Percentiles rank a stretch among this genome's conserved stretches.
phyloP scores from a whole-genome alignment of 768 basidiomycete genomes.

The Tulasnella sp. region DNA sequence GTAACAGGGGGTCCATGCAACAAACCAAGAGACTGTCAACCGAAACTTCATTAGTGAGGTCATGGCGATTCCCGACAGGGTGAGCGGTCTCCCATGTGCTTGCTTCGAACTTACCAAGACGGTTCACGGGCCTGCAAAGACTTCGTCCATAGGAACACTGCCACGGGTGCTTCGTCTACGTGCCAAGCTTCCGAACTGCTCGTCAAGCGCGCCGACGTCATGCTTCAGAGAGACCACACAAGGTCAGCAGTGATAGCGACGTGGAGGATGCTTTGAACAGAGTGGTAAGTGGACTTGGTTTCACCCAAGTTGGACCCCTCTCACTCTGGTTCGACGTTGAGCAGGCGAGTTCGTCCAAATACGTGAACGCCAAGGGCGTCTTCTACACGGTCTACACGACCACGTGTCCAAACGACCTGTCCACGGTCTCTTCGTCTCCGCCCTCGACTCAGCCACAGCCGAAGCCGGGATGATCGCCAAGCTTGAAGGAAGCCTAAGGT shows the following conservation, averaged over 20 bases:
- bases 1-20: constrained; percentile 78
- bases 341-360: constrained; percentile 96
- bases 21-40: constrained; percentile 79
- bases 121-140: constrained; percentile 71
- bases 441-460: too few relatives aligned
- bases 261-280: constrained; percentile 82
- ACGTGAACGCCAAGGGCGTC: constrained; percentile 96
- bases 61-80: constrained; percentile 72
- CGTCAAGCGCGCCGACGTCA: constrained; percentile 81
- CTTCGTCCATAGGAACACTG: constrained; percentile 88
- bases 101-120: neutral
- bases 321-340: too few relatives aligned
- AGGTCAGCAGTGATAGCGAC: constrained; percentile 84
- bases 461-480: constrained; percentile 98
- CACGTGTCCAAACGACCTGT: constrained; percentile 89
- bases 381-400: constrained; percentile 98
- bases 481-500: constrained; percentile 89
- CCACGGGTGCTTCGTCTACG: constrained; percentile 69
- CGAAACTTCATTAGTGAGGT: constrained; percentile 88
- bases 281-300: constrained; percentile 47
- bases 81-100: constrained; percentile 16
- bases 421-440: constrained; percentile 80
- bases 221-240: constrained; percentile 91
- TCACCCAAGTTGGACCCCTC: neutral
- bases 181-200: constrained; percentile 86